Conservation (phyloP, 148 eudicot species). For the Mesembryanthemum crystallinum region DNA sequence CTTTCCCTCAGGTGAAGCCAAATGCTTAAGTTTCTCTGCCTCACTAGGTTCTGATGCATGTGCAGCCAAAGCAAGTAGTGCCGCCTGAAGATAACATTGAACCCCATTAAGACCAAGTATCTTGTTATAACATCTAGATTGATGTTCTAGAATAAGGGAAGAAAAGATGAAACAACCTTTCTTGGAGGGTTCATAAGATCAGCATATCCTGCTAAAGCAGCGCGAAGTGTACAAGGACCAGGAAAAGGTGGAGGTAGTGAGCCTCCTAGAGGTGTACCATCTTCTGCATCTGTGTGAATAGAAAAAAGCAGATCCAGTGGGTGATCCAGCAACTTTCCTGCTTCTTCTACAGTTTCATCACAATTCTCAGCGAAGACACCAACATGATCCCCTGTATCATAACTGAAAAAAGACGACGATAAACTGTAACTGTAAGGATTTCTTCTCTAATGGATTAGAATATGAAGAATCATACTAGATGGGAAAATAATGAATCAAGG, state of each 20-base stretch:
- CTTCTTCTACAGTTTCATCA: slow-evolving; percentile 73
- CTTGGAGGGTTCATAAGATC: slow-evolving; percentile 76
- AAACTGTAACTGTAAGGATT: background rate
- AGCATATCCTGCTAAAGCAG: slow-evolving; percentile 70
- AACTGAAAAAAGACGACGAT: slow-evolving; percentile 41
- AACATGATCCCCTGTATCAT: slow-evolving; percentile 90
- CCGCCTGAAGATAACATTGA: slow-evolving; percentile 48
- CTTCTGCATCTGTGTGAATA: slow-evolving; percentile 64
- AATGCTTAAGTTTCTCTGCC: slow-evolving; percentile 64
- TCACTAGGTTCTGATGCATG: slow-evolving; percentile 70
- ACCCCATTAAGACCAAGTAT: background rate
- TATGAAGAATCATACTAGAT: background rate
- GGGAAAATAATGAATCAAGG: background rate
- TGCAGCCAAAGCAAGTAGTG: slow-evolving; percentile 81
- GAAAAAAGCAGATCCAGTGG: slow-evolving; percentile 65
- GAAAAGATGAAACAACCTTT: slow-evolving; percentile 45
- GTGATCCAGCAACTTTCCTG: slow-evolving; percentile 59
- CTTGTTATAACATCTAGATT: background rate
- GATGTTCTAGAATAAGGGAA: background rate
- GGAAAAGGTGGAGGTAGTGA: slow-evolving; percentile 87
- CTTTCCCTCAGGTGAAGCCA: slow-evolving; percentile 88
- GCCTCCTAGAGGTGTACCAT: slow-evolving; percentile 69
- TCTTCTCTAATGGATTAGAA: too few relatives aligned
- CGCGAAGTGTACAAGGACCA: slow-evolving; percentile 70
- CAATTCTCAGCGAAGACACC: slow-evolving; percentile 80